Percentiles rank a stretch among this genome's conserved stretches.
phyloP scores from a whole-genome alignment of 2,329 filamentous ascomycete genomes.

The Ophiocordyceps camponoti-saundersi region DNA sequence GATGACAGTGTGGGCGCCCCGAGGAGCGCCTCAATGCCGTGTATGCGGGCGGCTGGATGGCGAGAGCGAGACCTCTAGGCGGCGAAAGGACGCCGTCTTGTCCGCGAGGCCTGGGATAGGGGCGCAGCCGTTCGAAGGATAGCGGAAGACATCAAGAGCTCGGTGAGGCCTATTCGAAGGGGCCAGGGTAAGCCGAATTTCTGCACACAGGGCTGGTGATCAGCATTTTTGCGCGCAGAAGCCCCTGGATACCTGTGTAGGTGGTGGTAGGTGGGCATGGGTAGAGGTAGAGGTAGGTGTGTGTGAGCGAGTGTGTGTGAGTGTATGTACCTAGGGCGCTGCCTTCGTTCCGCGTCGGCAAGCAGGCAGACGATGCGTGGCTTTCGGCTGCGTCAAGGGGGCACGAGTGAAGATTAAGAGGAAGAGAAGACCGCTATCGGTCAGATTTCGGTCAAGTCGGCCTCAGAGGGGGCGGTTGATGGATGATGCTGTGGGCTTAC shows the following conservation, averaged over 20 bases:
- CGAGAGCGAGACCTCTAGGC: not conserved
- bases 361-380: not conserved
- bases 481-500: not conserved
- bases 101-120: conserved; percentile 4
- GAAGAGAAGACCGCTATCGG: not conserved
- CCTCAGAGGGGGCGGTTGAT: not conserved
- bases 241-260: not conserved
- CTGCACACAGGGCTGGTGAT: not conserved
- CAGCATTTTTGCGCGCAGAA: not conserved
- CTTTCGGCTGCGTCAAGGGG: not conserved
- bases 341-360: not conserved
- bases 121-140: conserved; percentile 3
- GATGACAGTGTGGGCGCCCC: conserved; percentile 6
- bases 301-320: not conserved
- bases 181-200: not conserved
- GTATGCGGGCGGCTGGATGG: not conserved
- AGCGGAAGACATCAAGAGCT: conserved; percentile 13
- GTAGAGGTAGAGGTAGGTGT: not conserved
- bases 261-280: not conserved
- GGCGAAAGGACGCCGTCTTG: conserved; percentile 2
- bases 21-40: not conserved
- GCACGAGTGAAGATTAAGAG: not conserved
- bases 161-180: conserved; percentile 3
- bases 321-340: not conserved
- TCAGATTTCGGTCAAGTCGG: not conserved